A percentile compares a stretch with the other conserved stretches of the same genome.
These are phyloP conservation scores for Hymenoscyphus occultus DNA, from an alignment of 2,329 filamentous ascomycete genomes.

Conservation along the genomic window DNA sequence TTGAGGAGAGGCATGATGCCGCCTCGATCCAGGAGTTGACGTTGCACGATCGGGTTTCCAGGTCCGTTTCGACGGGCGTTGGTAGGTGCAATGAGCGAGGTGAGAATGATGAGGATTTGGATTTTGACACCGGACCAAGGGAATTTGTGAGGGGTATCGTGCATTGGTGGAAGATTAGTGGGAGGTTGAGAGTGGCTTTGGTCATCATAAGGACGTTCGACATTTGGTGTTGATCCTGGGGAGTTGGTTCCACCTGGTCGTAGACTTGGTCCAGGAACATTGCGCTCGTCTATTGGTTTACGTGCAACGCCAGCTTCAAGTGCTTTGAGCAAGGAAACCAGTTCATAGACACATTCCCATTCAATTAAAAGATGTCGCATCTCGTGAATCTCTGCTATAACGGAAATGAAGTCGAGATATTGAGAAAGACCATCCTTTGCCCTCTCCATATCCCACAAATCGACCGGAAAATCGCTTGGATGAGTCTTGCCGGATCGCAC, in stretches of 20 bases:
- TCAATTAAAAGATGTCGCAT: constrained; percentile 83
- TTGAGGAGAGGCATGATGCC: constrained; percentile 85
- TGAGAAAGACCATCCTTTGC: constrained; percentile 94
- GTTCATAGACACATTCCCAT: constrained; percentile 87
- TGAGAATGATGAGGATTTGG: constrained; percentile 85
- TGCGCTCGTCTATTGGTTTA: constrained; percentile 59
- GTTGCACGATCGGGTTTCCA: constrained; percentile 73
- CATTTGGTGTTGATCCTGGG: constrained; percentile 37
- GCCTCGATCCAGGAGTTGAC: constrained; percentile 79
- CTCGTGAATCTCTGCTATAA: constrained; percentile 79
- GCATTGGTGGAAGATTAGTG: constrained; percentile 48
- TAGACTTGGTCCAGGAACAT: constrained; percentile 38
- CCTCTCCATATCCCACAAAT: constrained; percentile 96
- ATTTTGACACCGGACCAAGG: constrained; percentile 79
- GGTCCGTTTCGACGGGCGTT: constrained; percentile 55
- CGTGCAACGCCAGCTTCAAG: constrained; percentile 86
- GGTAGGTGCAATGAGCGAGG: constrained; percentile 83
- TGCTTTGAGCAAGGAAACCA: constrained; percentile 81
- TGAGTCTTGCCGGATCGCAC: constrained; percentile 75
- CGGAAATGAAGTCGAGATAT: constrained; percentile 90
- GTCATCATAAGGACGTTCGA: constrained; percentile 64
- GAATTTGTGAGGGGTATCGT: constrained; percentile 63
- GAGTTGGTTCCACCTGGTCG: constrained; percentile 34
- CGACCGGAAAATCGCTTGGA: constrained; percentile 85
- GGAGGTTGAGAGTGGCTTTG: constrained; percentile 39